Evolutionary conservation across 345 rosid genomes (phyloP).

Genomic region (Gossypium australe): DNA sequence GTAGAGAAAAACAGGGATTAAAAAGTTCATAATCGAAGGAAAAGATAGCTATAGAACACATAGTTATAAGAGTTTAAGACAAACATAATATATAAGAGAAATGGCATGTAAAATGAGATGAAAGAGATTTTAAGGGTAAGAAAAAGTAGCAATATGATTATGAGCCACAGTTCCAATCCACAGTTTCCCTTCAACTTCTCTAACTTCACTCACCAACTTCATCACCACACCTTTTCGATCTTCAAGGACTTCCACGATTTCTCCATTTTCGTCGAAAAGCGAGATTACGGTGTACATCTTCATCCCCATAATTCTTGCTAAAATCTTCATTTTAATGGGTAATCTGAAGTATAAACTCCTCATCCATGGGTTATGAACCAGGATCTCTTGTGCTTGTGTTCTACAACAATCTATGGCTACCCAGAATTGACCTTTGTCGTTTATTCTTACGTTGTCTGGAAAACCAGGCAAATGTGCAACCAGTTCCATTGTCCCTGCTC

Average conservation of each 20-base stretch:
- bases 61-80: not conserved
- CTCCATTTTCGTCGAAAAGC: constrained; percentile 50
- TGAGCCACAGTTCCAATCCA: constrained; percentile 99
- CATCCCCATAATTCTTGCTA: constrained; percentile 88
- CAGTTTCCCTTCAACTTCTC: constrained; percentile 71
- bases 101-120: not conserved
- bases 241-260: constrained; percentile 76
- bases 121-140: constrained; percentile 40
- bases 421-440: constrained; percentile 83
- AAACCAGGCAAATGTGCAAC: constrained; percentile 33
- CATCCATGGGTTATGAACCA: constrained; percentile 75
- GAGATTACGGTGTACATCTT: constrained; percentile 84
- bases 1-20: not conserved
- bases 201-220: constrained; percentile 92
- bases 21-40: not conserved
- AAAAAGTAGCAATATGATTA: constrained; percentile 79
- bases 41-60: not conserved
- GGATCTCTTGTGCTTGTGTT: constrained; percentile 73
- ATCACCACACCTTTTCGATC: constrained; percentile 78
- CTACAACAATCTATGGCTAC: constrained; percentile 96
- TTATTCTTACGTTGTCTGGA: constrained; percentile 84
- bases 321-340: constrained; percentile 54
- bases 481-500: constrained; percentile 18
- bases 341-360: constrained; percentile 57
- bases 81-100: not conserved